Evolutionary conservation across 2,329 filamentous ascomycete genomes (phyloP).

Genomic region (Pyrenophora teres): DNA sequence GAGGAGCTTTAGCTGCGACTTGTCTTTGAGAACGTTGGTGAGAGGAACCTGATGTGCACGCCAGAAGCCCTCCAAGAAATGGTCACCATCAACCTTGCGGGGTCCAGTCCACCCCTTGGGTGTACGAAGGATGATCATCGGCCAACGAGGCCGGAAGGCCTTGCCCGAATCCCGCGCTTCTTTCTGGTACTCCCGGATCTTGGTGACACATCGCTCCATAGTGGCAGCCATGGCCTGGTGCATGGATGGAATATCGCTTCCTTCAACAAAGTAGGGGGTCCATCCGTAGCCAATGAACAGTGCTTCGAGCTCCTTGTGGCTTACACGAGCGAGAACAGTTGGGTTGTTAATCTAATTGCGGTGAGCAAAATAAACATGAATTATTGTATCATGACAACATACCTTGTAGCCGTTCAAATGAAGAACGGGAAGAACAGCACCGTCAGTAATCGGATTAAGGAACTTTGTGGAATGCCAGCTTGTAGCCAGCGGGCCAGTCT

Average conservation of each 20-base stretch:
- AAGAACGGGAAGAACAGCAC: conserved; percentile 75
- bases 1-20: conserved; percentile 67
- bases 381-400: neutral
- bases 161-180: conserved; percentile 72
- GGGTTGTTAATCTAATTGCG: conserved; percentile 51
- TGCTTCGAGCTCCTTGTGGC: conserved; percentile 71
- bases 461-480: conserved; percentile 85
- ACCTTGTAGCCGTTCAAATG: conserved; percentile 87
- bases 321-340: conserved; percentile 69
- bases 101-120: conserved; percentile 83
- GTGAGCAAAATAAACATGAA: conserved; percentile 5
- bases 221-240: conserved; percentile 82
- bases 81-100: conserved; percentile 67
- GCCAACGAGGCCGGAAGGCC: conserved; percentile 73
- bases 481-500: conserved; percentile 78
- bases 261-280: conserved; percentile 80
- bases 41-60: conserved; percentile 78
- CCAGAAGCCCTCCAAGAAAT: conserved; percentile 78
- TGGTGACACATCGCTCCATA: conserved; percentile 70
- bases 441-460: conserved; percentile 77
- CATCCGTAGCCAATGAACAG: conserved; percentile 77
- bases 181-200: conserved; percentile 72
- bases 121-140: conserved; percentile 76
- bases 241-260: conserved; percentile 73
- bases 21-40: conserved; percentile 68